A percentile compares a stretch with the other conserved stretches of the same genome.
Evolutionary conservation across 1,139 yeast species (phyloP).

Genomic region (Blastobotrys ciferrii): DNA sequence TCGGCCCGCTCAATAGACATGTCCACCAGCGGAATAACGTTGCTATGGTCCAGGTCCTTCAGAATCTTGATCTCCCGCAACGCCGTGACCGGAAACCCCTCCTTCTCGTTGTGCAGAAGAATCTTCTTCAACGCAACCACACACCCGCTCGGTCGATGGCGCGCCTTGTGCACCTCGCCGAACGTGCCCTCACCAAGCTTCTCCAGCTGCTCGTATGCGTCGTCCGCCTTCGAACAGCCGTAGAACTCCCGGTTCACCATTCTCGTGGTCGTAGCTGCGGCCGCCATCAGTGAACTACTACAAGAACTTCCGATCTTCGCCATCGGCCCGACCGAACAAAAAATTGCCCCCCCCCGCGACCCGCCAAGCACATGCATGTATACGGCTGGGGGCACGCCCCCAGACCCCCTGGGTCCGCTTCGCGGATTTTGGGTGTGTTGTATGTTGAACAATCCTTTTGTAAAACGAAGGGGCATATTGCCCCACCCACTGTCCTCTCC

Average conservation of each 20-base stretch:
- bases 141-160: constrained; percentile 47
- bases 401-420: too few relatives aligned
- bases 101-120: constrained; percentile 77
- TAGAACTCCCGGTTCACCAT: constrained; percentile 9
- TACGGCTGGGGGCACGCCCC: too few relatives aligned
- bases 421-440: too few relatives aligned
- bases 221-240: constrained; percentile 37
- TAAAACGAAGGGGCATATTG: too few relatives aligned
- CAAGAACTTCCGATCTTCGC: too few relatives aligned
- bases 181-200: constrained; percentile 94
- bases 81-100: constrained; percentile 94
- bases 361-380: too few relatives aligned
- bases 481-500: too few relatives aligned
- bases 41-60: constrained; percentile 64
- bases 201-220: constrained; percentile 54
- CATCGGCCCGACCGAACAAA: too few relatives aligned
- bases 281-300: background rate
- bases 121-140: constrained; percentile 85
- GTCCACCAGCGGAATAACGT: constrained; percentile 76
- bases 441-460: too few relatives aligned
- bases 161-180: constrained; percentile 74
- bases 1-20: constrained; percentile 54
- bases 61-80: constrained; percentile 86
- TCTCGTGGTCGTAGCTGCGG: background rate
- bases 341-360: too few relatives aligned